Evolutionary conservation across 2,329 filamentous ascomycete species (phyloP), one percentile per base, ranked within the genome.

Genomic region (Rosellinia necatrix): DNA sequence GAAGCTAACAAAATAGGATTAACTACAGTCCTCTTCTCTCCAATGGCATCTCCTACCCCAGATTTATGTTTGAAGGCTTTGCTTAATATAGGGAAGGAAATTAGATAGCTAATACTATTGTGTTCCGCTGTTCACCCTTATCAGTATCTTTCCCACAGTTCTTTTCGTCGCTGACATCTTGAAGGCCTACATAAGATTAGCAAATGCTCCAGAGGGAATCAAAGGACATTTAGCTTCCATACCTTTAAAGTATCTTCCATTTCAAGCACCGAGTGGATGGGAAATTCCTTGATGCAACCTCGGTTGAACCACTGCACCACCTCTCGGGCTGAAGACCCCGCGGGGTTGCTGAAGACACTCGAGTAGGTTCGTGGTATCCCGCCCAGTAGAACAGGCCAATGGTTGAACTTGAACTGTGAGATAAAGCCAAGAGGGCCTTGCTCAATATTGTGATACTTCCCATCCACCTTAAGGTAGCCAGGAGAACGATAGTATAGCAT

Each of bases 361-460:
- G 42, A 49, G 40, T 59, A 65, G 2, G 35, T 60, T 24, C 64
- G 55, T 6, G 63, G 60, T 17, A 49, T 60, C 13, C 63, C 63
- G 21, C 63, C 64, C 13, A 67, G 56, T 3, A 63, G 25, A 13
- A 59, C 55, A 9, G 61, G 63, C 51, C 58, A 58, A 40, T 53
- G 51, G 9, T 57, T 62, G 35, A 50, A 54, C 49, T 61, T 62
- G 37, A 66, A 59, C 47, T 49, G 34, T 6, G 53, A 41, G 40
- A 66, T 40, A 19, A 56, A 49, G n/a, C 66, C 63, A 0, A 52
- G 50, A 10, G 58, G 58, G 8, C 58, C 58, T 22, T 15, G 34
- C 15, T 53, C 65, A 37, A 69, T 66, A 30, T 41, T 63, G 15
- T 66, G 38, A 46, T 59, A 67, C 15, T 49, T 62, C 4, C 65